Base-by-base conservation (phyloP, 192 early-diverging fungal species). In the Phlyctochytrium planicorne region DNA sequence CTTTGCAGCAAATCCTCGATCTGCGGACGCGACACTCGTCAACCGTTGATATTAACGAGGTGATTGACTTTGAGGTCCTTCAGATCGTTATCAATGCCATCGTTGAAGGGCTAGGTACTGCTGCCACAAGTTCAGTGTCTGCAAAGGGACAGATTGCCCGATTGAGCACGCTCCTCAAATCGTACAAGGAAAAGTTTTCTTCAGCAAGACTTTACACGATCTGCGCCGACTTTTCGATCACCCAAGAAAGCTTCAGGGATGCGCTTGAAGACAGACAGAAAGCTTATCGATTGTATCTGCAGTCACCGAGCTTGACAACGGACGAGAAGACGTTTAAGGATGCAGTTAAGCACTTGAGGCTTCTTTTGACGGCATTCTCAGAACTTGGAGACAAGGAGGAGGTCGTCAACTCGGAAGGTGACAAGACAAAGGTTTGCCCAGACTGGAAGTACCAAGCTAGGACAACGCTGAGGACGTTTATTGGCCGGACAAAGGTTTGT, bases 391-490 rank as follows among this genome's bases (percentile, higher is more conserved):
- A 71, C 4, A 52, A 65, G 52, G 67, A 75, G 55, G 77, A 80
- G 50, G 74, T 76, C 3, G 74, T 70, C 1, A n/a, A n/a, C n/a
- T 77, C 78, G 6, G 69, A 67, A 16, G 73, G 16, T 20, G 73
- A 60, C 24, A 53, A 3, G 0, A 75, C 57, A 4, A n/a, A 68
- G 20, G 91, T 95, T 27, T 93, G 92, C 66, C 83, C 85, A 29
- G 95, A 98, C 73, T 98, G 95, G 94, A 78, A 75, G 60, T 94
- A 94, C 67, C 93, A 97, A 70, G 81, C 91, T 10, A 88, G 87
- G 68, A 89, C 86, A 78, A 77, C 91, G 34, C 72, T 98, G 67
- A 91, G 90, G 59, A 87, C 91, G 27, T 77, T 97, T 62, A 87
- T 96, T 65, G 90, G 91, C 34, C 87, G 90, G 57, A 89, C 90